Percentiles rank a stretch among this genome's conserved stretches.
Evolutionary conservation across 306 rosid species (phyloP).

Genomic region (Gastrolobium villosum): DNA sequence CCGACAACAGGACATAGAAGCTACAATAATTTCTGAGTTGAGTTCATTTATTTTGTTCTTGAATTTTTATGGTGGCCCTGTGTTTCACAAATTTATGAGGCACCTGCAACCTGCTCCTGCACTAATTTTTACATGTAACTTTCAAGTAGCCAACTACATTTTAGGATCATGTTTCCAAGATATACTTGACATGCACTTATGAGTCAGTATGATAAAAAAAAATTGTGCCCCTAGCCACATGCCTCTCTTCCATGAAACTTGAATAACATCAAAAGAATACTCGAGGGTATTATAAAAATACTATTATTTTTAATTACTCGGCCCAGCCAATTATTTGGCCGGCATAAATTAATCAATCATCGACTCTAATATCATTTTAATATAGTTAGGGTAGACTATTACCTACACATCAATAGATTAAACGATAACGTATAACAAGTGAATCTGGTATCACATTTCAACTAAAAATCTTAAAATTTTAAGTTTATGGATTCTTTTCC

Average conservation of each 20-base stretch:
- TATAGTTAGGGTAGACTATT: too few relatives aligned
- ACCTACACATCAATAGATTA: too few relatives aligned
- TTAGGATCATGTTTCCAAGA: constrained; percentile 39
- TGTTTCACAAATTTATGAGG: constrained; percentile 26
- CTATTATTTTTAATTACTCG: too few relatives aligned
- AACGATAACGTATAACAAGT: too few relatives aligned
- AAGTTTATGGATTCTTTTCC: too few relatives aligned
- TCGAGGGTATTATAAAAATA: background rate
- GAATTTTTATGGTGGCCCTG: background rate
- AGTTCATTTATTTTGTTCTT: background rate
- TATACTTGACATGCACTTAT: constrained; percentile 11
- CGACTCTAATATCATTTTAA: too few relatives aligned
- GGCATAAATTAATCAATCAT: too few relatives aligned
- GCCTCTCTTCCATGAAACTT: background rate
- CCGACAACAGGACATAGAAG: background rate
- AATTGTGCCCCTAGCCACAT: background rate
- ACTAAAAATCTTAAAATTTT: too few relatives aligned
- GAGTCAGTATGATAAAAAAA: constrained; percentile 22
- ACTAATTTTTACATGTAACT: constrained; percentile 36
- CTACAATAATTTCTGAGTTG: constrained; percentile 3
- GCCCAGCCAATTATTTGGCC: too few relatives aligned
- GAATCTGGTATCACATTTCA: too few relatives aligned
- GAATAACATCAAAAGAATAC: constrained; percentile 9
- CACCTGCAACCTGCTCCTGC: constrained; percentile 1
- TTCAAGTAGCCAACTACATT: constrained; percentile 35